These are phyloP conservation scores for Nemania bipapillata DNA, from an alignment of 2,329 filamentous ascomycete genomes.

Conservation along the genomic window DNA sequence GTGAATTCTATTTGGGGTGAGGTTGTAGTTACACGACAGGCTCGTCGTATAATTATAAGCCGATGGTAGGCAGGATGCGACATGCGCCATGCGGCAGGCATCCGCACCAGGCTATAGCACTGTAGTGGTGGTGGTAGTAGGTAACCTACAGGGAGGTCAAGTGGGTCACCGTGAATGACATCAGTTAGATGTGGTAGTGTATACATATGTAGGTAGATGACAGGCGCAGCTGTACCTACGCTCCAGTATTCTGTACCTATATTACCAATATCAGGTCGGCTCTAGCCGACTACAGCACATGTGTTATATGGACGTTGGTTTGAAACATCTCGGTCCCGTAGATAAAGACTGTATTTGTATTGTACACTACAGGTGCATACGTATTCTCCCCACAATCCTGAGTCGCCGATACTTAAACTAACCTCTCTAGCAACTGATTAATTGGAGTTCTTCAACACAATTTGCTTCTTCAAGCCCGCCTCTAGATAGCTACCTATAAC, in stretches of 20 bases:
- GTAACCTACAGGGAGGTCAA: neutral
- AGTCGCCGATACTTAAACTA: neutral
- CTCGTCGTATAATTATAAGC: slow-evolving; percentile 23
- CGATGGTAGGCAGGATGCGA: slow-evolving; percentile 10
- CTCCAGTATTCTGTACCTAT: no score
- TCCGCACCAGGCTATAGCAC: neutral
- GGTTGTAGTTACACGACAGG: slow-evolving; percentile 25
- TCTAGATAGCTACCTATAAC: neutral
- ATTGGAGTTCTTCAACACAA: no score
- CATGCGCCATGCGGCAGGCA: neutral
- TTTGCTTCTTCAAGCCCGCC: no score
- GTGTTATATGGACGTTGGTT: neutral
- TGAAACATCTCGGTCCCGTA: neutral
- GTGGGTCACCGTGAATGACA: slow-evolving; percentile 5
- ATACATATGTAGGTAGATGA: neutral
- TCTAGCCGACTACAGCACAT: neutral
- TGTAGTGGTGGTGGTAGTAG: neutral
- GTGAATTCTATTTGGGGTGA: neutral
- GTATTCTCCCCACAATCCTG: neutral
- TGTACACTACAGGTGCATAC: neutral
- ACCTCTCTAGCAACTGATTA: no score
- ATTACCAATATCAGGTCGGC: neutral
- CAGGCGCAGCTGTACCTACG: neutral
- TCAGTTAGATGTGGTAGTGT: neutral
- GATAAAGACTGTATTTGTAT: no score